These are phyloP conservation scores for Rhodotorula babjevae DNA, from an alignment of 768 basidiomycete genomes.

Conservation along the genomic window DNA sequence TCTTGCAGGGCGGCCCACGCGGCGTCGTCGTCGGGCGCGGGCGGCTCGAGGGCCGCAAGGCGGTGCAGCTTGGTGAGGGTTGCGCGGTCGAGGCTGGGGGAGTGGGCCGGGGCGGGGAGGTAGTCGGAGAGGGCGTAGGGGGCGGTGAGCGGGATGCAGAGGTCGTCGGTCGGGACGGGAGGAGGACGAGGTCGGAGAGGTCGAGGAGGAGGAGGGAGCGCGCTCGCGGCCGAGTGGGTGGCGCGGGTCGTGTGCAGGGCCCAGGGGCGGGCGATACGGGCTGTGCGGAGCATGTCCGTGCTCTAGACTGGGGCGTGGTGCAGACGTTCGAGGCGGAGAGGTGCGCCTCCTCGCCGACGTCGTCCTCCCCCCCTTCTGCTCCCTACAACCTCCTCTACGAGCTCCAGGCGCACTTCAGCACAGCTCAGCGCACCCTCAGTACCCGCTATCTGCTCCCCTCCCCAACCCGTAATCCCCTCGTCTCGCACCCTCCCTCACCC, in stretches of 20 bases:
- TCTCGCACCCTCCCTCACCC: neutral
- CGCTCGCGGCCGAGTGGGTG: neutral
- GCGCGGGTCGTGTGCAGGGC: neutral
- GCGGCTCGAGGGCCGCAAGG: constrained; percentile 36
- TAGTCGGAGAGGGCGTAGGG: constrained; percentile 32
- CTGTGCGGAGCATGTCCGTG: neutral
- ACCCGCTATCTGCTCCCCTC: no score
- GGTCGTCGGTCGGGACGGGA: constrained; percentile 22
- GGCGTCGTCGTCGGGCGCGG: constrained; percentile 5
- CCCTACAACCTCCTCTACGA: no score
- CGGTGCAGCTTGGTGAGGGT: constrained; percentile 36
- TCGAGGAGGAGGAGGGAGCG: neutral
- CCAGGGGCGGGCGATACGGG: neutral
- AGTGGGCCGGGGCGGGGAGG: neutral
- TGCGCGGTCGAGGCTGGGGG: constrained; percentile 16
- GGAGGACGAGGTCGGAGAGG: neutral
- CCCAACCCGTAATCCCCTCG: no score
- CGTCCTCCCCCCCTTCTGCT: no score
- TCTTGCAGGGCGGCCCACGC: neutral
- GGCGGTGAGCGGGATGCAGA: constrained; percentile 24
- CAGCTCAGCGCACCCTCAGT: no score
- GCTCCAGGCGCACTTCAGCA: no score
- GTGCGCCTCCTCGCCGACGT: no score
- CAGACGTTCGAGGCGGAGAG: no score
- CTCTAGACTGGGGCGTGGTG: neutral